Evolutionary conservation across 768 basidiomycete species (phyloP), one percentile per base, ranked within the genome.

Genomic region (Rhizopogon vesiculosus): DNA sequence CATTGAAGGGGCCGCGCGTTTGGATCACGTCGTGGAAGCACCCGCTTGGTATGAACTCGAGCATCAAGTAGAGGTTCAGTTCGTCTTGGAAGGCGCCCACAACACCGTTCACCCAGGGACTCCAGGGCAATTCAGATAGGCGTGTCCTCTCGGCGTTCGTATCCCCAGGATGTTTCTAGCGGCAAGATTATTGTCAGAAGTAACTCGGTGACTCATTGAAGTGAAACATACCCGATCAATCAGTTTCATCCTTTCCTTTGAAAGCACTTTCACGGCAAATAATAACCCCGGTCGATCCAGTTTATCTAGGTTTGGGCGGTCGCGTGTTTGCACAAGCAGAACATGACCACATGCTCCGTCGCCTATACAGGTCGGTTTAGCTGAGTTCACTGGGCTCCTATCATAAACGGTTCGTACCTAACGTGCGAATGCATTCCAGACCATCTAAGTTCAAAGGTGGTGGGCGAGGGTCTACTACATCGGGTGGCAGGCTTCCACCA

Each of bases 11-110:
- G 10, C 62, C 66, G 1, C 59, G 60, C 12, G 56, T 61, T 33
- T 66, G 66, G 35, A 79, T 75, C 33, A 75, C 45, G 19, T 70
- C 62, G 29, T 71, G 69, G 3, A 85, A 65, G 5, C 73, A 75
- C 1, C 76, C 78, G 31, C 73, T 70, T 0, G 80, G 76, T 13
- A 77, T 73, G 60, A 74, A 73, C 65, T 86, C 84, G 33, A 82
- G 67, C 62, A 78, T 64, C 38, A 79, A 61, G 60, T 85, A 85
- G 16, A 81, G 61, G 55, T 79, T 81, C 50, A 65, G 59, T 1
- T 66, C 39, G 62, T 86, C 85, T 40, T 71, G 59, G 61, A 83
- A 80, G 1, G 66, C 67, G 49, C 76, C 69, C 33, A 82, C 56
- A 3, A 82, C 64, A 3, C 79, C 79, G 7, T 70, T 69, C 35